Conservation (phyloP, 306 rosid genomes). For the Citrullus mucosospermus region DNA sequence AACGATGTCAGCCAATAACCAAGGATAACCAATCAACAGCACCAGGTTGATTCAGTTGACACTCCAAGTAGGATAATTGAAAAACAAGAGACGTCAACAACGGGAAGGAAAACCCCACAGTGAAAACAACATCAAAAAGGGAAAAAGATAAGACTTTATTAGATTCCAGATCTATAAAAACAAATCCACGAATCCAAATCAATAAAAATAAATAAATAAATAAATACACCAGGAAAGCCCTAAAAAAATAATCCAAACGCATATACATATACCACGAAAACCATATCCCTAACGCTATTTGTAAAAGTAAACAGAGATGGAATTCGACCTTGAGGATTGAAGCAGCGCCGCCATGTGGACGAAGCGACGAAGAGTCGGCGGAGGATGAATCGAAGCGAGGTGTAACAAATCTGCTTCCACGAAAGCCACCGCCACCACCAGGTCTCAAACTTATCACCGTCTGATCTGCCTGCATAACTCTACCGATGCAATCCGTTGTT, state of each 20-base stretch:
- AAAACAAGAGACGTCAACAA: neutral
- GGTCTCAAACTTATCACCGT: conserved; percentile 32
- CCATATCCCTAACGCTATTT: neutral
- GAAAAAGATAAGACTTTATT: neutral
- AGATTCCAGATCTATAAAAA: neutral
- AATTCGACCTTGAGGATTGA: conserved; percentile 16
- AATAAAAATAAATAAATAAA: neutral
- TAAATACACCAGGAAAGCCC: neutral
- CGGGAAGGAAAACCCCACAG: neutral
- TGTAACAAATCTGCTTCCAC: conserved; percentile 10
- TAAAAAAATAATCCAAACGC: neutral
- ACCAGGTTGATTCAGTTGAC: neutral
- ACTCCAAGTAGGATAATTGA: neutral
- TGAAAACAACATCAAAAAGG: neutral
- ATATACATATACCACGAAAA: neutral
- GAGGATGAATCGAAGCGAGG: conserved; percentile 23
- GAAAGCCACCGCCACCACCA: conserved; percentile 28
- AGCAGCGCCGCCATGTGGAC: conserved; percentile 10
- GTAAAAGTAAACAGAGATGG: neutral
- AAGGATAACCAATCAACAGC: neutral
- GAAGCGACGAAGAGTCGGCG: conserved; percentile 15
- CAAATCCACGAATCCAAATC: neutral
- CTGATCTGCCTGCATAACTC: conserved; percentile 29
- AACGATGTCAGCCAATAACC: neutral
- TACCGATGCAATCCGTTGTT: neutral